Base-by-base conservation (phyloP, 176 grass and related monocot genomes). In the Puya raimondii region DNA sequence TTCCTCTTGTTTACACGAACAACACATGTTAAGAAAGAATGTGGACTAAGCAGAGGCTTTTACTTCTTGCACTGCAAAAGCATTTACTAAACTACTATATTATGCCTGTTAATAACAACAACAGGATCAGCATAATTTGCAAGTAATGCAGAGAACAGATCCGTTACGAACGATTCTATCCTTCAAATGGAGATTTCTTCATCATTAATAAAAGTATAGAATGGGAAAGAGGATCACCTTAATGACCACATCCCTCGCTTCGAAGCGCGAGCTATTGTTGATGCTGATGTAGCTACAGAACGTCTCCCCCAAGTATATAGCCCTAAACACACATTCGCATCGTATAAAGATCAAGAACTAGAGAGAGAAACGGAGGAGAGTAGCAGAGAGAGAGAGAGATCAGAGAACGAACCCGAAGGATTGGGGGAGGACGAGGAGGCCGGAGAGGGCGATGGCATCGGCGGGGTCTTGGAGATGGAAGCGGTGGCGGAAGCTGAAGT, bases 261-360 rank as follows among this genome's bases (percentile, higher is more conserved):
- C 95, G 54, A 90, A 86, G 52, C 78, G 83, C 17, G 94, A 99
- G 83, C 95, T 94, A 18, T 94, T 99, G 78, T 93, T 99, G 78
- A 99, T 92, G 87, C 95, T 99, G 67, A 99, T 93, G 82, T 99
- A 99, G 80, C 95, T 99, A 76, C 84, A 91, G 87, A 99, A 99
- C 56, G 89, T 93, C 84, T 99, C 95, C 64, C 95, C 95, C 85
- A 99, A 70, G 74, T 93, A 99, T 71, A 99, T 99, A 66, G 90
- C 87, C 78, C 94, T 97, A 70, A 23, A n/a, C 58, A 87, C 50
- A 78, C n/a, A 76, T 79, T 15, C 49, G 72, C 47, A 49, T 67
- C 67, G 57, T 61, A 23, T 66, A 66, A 73, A 83, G 47, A 16
- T 56, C 26, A 5, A 77, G 56, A 48, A 17, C 48, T 7, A 64